A percentile compares a stretch with the other conserved stretches of the same genome.
Conservation (phyloP, 352 stramenopile genomes). For the Globisporangium ultimum region DNA sequence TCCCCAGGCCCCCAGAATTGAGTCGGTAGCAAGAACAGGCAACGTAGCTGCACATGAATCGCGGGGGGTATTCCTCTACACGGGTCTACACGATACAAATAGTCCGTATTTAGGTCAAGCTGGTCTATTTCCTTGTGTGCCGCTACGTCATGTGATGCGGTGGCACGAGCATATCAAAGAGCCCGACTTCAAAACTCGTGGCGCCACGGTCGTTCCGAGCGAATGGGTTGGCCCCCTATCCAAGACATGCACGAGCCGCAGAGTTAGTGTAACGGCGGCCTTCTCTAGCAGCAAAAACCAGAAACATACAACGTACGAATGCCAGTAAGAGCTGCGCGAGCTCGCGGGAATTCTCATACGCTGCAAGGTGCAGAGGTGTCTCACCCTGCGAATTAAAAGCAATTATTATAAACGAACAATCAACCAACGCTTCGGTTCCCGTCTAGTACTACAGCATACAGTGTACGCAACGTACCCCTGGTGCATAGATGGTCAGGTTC, state of each 20-base stretch:
- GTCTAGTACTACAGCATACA: not conserved
- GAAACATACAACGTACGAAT: slow-evolving; percentile 19
- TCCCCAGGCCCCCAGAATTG: too few relatives aligned
- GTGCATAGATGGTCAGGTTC: slow-evolving; percentile 22
- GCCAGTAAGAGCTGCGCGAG: slow-evolving; percentile 28
- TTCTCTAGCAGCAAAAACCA: too few relatives aligned
- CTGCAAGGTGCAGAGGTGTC: slow-evolving; percentile 28
- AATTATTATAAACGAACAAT: not conserved
- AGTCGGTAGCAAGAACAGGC: too few relatives aligned
- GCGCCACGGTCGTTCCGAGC: slow-evolving; percentile 28
- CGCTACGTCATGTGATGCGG: slow-evolving; percentile 36
- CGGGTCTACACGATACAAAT: too few relatives aligned
- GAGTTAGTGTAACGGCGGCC: too few relatives aligned
- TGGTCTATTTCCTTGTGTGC: too few relatives aligned
- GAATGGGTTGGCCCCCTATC: slow-evolving; percentile 28
- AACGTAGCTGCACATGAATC: too few relatives aligned
- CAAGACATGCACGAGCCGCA: not conserved
- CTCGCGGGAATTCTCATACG: slow-evolving; percentile 28
- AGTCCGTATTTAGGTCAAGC: too few relatives aligned
- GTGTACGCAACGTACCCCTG: slow-evolving; percentile 17
- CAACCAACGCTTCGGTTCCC: too few relatives aligned
- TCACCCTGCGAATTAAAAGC: slow-evolving; percentile 12
- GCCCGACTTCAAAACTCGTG: slow-evolving; percentile 27
- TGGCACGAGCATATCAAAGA: slow-evolving; percentile 33
- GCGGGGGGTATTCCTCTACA: too few relatives aligned